A percentile compares a stretch with the other conserved stretches of the same genome.
Conservation (phyloP, 2,329 filamentous ascomycete species). For the Lanzia echinophila region DNA sequence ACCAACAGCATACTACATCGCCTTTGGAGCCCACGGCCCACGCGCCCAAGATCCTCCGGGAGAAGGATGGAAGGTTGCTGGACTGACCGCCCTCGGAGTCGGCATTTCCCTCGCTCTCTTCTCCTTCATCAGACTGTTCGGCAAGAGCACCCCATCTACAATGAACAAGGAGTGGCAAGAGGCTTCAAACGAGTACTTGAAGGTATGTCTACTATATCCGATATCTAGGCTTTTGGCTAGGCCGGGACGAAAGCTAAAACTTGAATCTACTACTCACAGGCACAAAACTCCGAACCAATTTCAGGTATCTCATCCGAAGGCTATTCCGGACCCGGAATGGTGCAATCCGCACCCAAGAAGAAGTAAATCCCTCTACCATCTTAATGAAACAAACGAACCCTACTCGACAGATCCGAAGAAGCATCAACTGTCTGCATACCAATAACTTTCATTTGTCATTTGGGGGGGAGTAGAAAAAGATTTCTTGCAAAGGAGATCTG, state of each 20-base stretch:
- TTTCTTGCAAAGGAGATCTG: background rate
- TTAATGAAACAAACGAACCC: background rate
- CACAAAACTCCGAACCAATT: slow-evolving; percentile 79
- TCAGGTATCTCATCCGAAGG: slow-evolving; percentile 74
- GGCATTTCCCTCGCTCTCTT: slow-evolving; percentile 65
- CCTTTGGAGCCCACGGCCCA: slow-evolving; percentile 93
- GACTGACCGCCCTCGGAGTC: slow-evolving; percentile 65
- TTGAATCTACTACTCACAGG: slow-evolving; percentile 40
- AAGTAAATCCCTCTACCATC: slow-evolving; percentile 14
- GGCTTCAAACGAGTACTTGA: slow-evolving; percentile 87
- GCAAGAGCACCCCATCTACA: slow-evolving; percentile 67
- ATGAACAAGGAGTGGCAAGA: slow-evolving; percentile 99
- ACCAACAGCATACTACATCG: slow-evolving; percentile 88
- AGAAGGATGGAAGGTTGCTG: slow-evolving; percentile 72
- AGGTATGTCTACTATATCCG: slow-evolving; percentile 49
- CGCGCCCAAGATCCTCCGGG: slow-evolving; percentile 77
- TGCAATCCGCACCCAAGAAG: slow-evolving; percentile 48
- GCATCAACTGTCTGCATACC: background rate
- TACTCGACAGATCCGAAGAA: background rate
- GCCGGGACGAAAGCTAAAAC: background rate
- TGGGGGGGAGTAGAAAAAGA: no score
- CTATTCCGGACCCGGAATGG: slow-evolving; percentile 70
- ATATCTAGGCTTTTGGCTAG: background rate
- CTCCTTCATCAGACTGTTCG: slow-evolving; percentile 62
- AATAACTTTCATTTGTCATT: background rate